Evolutionary conservation across 331 rosid species (phyloP), one percentile per base, ranked within the genome.

Genomic region (Quercus tomentella): DNA sequence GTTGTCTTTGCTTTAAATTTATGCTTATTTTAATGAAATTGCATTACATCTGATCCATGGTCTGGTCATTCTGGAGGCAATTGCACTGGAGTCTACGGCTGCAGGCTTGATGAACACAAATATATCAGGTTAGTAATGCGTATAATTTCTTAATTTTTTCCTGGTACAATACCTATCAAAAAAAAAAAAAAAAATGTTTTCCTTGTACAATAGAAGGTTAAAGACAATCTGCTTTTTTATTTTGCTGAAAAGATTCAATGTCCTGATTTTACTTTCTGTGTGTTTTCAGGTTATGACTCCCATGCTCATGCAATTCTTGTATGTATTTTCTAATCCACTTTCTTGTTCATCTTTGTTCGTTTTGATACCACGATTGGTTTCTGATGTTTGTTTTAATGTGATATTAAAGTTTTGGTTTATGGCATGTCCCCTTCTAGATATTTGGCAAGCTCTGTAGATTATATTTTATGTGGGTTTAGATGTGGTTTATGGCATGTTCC

Each of bases 31-130:
- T 94, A 91, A 92, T 88, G 93, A 82, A 69, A 79, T 79, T 84
- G 87, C 88, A 54, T 94, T 92, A 86, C 91, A 82, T 92, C 92
- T 92, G 93, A 84, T 91, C 86, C 92, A 90, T 94, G 93, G 86
- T 78, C 31, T 85, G 86, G 75, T 86, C 87, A 69, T 86, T 79
- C 79, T 87, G 94, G 93, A 88, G 91, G 93, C 92, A 84, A 80
- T 80, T 81, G 88, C 91, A 81, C 72, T 51, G 93, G 93, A 87
- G 88, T 84, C 79, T 84, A 81, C 61, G 79, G 89, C 90, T 73
- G 76, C 87, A 77, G 86, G 79, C 74, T 66, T 73, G 82, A 79
- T 82, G 89, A 62, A 25, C 65, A 85, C 72, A 80, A 75, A 66
- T 78, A 49, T 82, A 69, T 54, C 14, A 41, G 81, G 97, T 94